These are phyloP conservation scores for Podila clonocystis DNA, from an alignment of 192 early-diverging fungal genomes.

Conservation along the genomic window DNA sequence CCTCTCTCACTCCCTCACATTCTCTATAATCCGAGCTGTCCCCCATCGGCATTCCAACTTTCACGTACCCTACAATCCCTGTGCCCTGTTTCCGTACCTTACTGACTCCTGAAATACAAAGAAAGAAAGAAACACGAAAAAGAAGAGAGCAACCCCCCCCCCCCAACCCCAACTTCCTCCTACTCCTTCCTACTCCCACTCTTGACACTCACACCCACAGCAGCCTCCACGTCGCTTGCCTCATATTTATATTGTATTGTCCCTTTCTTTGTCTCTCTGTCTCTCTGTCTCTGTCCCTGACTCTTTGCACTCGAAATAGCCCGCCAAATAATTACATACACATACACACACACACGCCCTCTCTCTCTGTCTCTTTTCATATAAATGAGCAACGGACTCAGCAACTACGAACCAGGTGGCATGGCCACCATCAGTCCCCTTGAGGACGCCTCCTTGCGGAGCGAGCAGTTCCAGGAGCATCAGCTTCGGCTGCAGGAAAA, in stretches of 20 bases:
- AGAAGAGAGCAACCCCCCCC: too few relatives aligned
- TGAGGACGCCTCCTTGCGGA: slow-evolving; percentile 29
- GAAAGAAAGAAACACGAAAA: neutral
- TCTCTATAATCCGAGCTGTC: too few relatives aligned
- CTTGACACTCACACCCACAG: too few relatives aligned
- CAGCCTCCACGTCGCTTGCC: too few relatives aligned
- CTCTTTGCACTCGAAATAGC: neutral
- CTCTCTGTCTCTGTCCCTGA: neutral
- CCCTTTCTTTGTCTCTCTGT: neutral
- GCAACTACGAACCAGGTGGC: slow-evolving; percentile 52
- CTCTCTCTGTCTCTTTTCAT: neutral
- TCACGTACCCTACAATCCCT: neutral
- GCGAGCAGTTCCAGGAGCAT: slow-evolving; percentile 32
- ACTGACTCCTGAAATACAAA: slow-evolving; percentile 1
- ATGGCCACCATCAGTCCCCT: slow-evolving; percentile 35
- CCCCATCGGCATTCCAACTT: neutral
- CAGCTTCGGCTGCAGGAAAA: slow-evolving; percentile 43
- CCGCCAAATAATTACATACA: neutral
- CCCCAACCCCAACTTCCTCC: too few relatives aligned
- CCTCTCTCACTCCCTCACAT: too few relatives aligned
- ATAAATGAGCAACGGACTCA: slow-evolving; percentile 47
- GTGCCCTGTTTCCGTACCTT: neutral
- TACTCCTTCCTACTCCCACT: too few relatives aligned
- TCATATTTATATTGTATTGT: neutral
- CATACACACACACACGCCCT: neutral